These are phyloP conservation scores for Russula sp. DNA, from an alignment of 768 basidiomycete genomes.

Conservation along the genomic window DNA sequence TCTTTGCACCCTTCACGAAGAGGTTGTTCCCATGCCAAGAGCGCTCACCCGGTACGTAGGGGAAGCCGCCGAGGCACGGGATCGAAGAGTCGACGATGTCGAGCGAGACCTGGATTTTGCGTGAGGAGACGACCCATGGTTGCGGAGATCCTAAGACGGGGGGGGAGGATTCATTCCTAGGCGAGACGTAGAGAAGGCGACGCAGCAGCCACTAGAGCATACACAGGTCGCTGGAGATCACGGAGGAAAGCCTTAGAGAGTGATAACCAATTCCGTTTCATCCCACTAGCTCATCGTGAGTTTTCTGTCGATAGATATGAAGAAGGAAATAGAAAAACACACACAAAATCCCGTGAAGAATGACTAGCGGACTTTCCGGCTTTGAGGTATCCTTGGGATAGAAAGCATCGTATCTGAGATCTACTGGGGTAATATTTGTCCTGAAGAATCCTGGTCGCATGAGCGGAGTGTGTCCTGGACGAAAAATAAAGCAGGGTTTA, in stretches of 20 bases:
- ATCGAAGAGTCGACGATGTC: constrained; percentile 56
- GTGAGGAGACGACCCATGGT: constrained; percentile 83
- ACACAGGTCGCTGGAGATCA: constrained; percentile 61
- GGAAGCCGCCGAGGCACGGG: constrained; percentile 71
- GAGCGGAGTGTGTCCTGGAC: not conserved
- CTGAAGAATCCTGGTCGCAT: constrained; percentile 14
- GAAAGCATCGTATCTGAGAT: constrained; percentile 32
- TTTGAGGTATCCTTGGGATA: constrained; percentile 19
- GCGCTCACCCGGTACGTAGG: constrained; percentile 52
- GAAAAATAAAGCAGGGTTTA: not conserved
- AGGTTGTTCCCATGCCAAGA: constrained; percentile 56
- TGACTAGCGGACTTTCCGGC: constrained; percentile 42
- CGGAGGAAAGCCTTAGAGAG: constrained; percentile 71
- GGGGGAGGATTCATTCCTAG: not conserved
- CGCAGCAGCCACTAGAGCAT: constrained; percentile 50
- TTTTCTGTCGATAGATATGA: not conserved
- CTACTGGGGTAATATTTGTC: constrained; percentile 24
- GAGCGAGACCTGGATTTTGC: constrained; percentile 32
- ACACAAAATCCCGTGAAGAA: constrained; percentile 62
- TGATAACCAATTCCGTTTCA: constrained; percentile 85
- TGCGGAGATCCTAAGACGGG: constrained; percentile 66
- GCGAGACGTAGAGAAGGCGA: not conserved
- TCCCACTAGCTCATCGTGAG: constrained; percentile 47
- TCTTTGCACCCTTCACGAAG: constrained; percentile 71
- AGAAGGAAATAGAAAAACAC: constrained; percentile 23